Conservation (phyloP, 1,284 basidiomycete species). For the Ganoderma boninense region DNA sequence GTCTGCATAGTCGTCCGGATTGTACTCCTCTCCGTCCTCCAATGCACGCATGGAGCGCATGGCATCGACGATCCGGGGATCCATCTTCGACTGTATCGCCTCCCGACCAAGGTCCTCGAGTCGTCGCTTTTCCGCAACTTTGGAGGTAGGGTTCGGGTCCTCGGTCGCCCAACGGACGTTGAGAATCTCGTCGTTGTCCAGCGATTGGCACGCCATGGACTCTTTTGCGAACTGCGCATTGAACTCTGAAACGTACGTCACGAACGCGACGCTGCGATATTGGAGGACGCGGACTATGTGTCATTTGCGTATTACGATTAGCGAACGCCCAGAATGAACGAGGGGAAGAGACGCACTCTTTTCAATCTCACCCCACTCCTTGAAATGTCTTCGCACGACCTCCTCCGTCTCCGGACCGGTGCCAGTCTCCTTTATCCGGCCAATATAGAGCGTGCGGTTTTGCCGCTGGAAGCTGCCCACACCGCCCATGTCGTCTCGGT, state of each 20-base stretch:
- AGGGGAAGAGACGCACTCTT: constrained; percentile 67
- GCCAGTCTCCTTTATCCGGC: constrained; percentile 92
- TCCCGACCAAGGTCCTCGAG: constrained; percentile 85
- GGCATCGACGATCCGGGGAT: constrained; percentile 87
- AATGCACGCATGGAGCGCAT: constrained; percentile 83
- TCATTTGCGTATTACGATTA: background rate
- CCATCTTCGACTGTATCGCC: constrained; percentile 85
- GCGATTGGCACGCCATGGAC: constrained; percentile 97
- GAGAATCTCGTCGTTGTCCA: constrained; percentile 97
- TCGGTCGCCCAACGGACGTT: constrained; percentile 99
- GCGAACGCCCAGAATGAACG: constrained; percentile 6
- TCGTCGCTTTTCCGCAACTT: constrained; percentile 83
- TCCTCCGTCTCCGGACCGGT: constrained; percentile 90
- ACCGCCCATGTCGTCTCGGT: constrained; percentile 99
- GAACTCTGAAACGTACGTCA: constrained; percentile 90
- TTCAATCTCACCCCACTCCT: constrained; percentile 97
- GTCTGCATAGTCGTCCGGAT: constrained; percentile 50
- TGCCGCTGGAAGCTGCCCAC: constrained; percentile 95
- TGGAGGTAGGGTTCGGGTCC: constrained; percentile 92
- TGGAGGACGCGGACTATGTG: constrained; percentile 86
- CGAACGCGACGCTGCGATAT: constrained; percentile 96
- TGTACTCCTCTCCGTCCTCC: constrained; percentile 78
- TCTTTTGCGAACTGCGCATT: constrained; percentile 98
- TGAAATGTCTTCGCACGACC: constrained; percentile 90
- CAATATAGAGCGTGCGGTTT: constrained; percentile 96